Evolutionary conservation across 768 basidiomycete species (phyloP).

Genomic region (Suillus sp.): DNA sequence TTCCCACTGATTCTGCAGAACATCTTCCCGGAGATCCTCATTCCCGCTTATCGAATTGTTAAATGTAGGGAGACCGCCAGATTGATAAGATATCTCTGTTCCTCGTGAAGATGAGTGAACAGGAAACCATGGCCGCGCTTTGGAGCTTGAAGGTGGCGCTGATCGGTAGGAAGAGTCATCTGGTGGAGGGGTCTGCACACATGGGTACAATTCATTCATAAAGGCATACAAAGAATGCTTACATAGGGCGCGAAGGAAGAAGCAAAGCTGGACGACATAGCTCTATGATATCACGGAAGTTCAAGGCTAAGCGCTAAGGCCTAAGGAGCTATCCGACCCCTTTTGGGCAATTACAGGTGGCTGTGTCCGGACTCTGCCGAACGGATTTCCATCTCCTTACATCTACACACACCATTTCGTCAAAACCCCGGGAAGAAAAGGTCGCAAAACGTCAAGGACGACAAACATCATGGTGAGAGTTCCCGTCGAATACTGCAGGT

Average conservation of each 20-base stretch:
- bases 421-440: conserved; percentile 34
- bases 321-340: not conserved
- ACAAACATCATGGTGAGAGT: conserved; percentile 41
- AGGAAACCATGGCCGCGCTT: conserved; percentile 56
- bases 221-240: conserved; percentile 19
- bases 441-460: conserved; percentile 20
- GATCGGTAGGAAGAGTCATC: conserved; percentile 46
- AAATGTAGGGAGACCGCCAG: conserved; percentile 64
- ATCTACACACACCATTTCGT: conserved; percentile 20
- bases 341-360: conserved; percentile 22
- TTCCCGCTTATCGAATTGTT: conserved; percentile 45
- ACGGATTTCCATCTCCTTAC: conserved; percentile 31
- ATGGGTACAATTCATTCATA: conserved; percentile 8
- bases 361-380: conserved; percentile 48
- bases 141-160: conserved; percentile 25
- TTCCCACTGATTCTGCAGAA: conserved; percentile 63
- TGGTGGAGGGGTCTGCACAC: conserved; percentile 55
- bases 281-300: conserved; percentile 30
- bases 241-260: conserved; percentile 67
- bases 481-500: conserved; percentile 25
- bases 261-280: conserved; percentile 41
- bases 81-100: conserved; percentile 61
- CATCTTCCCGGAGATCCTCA: conserved; percentile 40
- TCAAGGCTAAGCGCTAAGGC: no score
- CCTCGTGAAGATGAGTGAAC: conserved; percentile 30